Conservation (phyloP, 2,329 filamentous ascomycete genomes). For the Cordyceps farinosa region DNA sequence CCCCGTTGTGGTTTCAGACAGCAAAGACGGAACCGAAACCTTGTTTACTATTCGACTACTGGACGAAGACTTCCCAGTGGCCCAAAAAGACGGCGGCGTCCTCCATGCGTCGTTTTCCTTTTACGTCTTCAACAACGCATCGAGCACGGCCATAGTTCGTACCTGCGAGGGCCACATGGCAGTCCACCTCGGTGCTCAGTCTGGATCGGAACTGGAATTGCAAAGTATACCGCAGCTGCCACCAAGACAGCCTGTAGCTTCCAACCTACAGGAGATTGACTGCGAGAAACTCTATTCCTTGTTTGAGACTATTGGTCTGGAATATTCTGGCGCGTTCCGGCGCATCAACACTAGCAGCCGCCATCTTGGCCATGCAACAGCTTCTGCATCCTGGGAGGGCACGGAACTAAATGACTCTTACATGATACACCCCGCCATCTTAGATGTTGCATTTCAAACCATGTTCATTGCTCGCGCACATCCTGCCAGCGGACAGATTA, state of each 20-base stretch:
- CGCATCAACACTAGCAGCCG: neutral
- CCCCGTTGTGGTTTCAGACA: neutral
- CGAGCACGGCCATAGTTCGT: neutral
- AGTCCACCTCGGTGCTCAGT: neutral
- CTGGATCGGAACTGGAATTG: neutral
- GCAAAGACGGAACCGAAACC: neutral
- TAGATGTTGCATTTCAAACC: slow-evolving; percentile 35
- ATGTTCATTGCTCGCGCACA: neutral
- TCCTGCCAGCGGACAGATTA: neutral
- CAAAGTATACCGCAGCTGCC: neutral
- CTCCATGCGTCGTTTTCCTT: neutral
- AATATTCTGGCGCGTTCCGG: neutral
- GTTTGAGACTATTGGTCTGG: slow-evolving; percentile 14
- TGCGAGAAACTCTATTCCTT: slow-evolving; percentile 11
- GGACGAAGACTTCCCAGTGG: neutral
- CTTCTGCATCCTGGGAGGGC: neutral
- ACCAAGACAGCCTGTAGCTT: neutral
- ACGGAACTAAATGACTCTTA: neutral
- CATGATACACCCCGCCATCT: slow-evolving; percentile 31
- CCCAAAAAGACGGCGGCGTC: accelerated
- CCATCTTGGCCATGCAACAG: neutral
- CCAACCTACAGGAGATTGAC: neutral
- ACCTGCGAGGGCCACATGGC: neutral
- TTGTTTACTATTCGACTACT: neutral
- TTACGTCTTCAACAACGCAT: neutral